phyloP scores from a whole-genome alignment of 176 grass and related monocot species.

The Phoenix dactylifera region DNA sequence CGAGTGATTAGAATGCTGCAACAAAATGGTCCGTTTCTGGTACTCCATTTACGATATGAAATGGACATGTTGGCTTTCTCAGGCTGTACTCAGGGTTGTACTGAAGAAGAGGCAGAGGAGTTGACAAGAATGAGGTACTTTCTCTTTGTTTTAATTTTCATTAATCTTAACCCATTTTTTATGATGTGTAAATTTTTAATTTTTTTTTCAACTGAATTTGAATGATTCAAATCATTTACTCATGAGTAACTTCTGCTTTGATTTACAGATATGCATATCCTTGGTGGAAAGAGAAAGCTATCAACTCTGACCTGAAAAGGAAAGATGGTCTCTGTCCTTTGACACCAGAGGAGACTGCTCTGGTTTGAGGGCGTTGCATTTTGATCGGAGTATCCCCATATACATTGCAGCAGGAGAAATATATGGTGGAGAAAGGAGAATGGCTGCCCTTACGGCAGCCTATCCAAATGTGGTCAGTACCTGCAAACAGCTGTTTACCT shows the following conservation, averaged over 20 bases:
- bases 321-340: conserved; percentile 84
- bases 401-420: conserved; percentile 96
- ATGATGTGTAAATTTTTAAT: background rate
- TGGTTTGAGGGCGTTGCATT: conserved; percentile 64
- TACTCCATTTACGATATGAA: conserved; percentile 91
- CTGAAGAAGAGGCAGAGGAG: conserved; percentile 55
- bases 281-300: conserved; percentile 99
- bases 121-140: conserved; percentile 84
- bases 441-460: conserved; percentile 52
- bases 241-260: conserved; percentile 7
- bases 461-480: conserved; percentile 80
- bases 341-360: conserved; percentile 82
- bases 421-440: conserved; percentile 82
- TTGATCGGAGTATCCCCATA: conserved; percentile 59
- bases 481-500: conserved; percentile 6
- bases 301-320: conserved; percentile 60
- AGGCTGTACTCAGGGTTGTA: conserved; percentile 82
- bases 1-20: conserved; percentile 58
- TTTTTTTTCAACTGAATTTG: background rate
- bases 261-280: conserved; percentile 80
- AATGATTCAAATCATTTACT: background rate
- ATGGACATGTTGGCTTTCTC: conserved; percentile 99
- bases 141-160: background rate
- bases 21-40: conserved; percentile 67
- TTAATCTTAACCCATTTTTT: background rate